Evolutionary conservation across 2,329 filamentous ascomycete genomes (phyloP), one percentile per base, ranked within the genome.

Genomic region (Arthrobotrys iridis): DNA sequence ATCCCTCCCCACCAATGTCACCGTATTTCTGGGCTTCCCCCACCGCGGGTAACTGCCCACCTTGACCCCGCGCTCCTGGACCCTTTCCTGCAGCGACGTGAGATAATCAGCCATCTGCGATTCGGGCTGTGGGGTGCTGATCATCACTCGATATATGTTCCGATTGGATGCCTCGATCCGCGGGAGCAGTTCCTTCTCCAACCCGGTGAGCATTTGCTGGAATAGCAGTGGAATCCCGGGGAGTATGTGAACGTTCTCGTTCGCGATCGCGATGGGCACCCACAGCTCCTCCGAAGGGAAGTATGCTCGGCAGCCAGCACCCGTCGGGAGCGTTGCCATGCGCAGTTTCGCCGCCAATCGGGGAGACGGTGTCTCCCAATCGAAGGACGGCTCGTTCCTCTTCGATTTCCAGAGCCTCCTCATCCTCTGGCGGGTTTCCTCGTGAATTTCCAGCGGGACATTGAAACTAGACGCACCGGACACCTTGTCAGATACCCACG

Each of bases 41-140:
- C 93, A 97, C 65, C 93, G 86, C 35, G 95, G 95, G 83, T 99
- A 98, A 82, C 92, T 96, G 50, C 95, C 95, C 13, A 98, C 93
- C 84, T 98, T 98, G 80, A 98, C 87, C 2, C 93, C 93, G 80
- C 87, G 88, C 0, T 88, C 84, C 81, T 89, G 90, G 20, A 93
- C 91, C 81, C 88, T 88, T 26, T 84, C 86, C 3, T 93, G 92
- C 77, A 98, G 84, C 77, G 92, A 87, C 0, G 93, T 94, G 80
- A 99, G 84, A 81, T 92, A 97, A 15, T 86, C 87, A 10, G 95
- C 94, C 30, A 97, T 89, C 15, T 87, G 87, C 82, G 93, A 97
- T 85, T 99, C 95, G 0, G 91, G 85, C 82, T 96, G 82, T 26
- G 94, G 93, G 26, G 95, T 98, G 57, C 91, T 93, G 81, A 98